Evolutionary conservation across 2,329 filamentous ascomycete species (phyloP).

Genomic region (Pseudocercospora ulei): DNA sequence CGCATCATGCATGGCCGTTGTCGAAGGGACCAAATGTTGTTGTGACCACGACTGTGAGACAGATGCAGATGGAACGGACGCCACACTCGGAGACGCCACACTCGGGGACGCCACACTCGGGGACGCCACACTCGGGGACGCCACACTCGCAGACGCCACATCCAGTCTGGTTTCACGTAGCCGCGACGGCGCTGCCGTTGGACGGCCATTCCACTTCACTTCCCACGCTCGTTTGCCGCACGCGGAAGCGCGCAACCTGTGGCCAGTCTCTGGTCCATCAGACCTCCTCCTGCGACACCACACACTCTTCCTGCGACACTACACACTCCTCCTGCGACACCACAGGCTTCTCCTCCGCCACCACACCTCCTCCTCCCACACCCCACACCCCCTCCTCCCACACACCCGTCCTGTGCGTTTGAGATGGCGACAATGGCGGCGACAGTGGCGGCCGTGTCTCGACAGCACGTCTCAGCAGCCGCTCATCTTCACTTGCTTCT

Average conservation of each 20-base stretch:
- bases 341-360: too few relatives aligned
- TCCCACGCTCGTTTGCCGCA: conserved; percentile 1
- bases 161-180: too few relatives aligned
- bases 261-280: background rate
- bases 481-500: background rate
- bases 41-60: conserved; percentile 2
- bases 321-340: background rate
- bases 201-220: conserved; percentile 1
- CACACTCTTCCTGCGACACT: conserved; percentile 1
- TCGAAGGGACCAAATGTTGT: background rate
- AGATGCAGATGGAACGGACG: too few relatives aligned
- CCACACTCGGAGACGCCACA: too few relatives aligned
- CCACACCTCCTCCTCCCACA: too few relatives aligned
- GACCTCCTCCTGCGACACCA: background rate
- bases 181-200: background rate
- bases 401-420: conserved; percentile 2
- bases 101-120: too few relatives aligned
- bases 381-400: conserved; percentile 5
- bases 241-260: conserved; percentile 1
- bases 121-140: too few relatives aligned
- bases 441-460: too few relatives aligned
- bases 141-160: too few relatives aligned
- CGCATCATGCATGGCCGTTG: conserved; percentile 46
- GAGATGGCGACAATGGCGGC: conserved; percentile 6
- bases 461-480: conserved; percentile 7